Evolutionary conservation across 768 basidiomycete species (phyloP).

Genomic region (Chiua virens): DNA sequence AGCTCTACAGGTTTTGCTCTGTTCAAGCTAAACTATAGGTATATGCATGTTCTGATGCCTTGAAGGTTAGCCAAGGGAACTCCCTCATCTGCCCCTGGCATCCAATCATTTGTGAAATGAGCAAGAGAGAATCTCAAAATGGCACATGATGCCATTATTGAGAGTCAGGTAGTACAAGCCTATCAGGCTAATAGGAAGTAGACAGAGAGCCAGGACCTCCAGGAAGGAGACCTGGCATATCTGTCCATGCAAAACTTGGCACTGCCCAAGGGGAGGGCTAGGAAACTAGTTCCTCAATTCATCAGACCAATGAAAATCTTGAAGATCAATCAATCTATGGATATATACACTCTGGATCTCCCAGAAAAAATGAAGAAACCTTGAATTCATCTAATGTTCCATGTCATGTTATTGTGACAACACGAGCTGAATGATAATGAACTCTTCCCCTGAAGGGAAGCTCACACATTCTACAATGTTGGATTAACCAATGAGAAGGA

Average conservation of each 20-base stretch:
- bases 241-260: slow-evolving; percentile 38
- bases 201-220: slow-evolving; percentile 10
- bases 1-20: not conserved
- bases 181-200: slow-evolving; percentile 29
- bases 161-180: slow-evolving; percentile 28
- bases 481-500: no score
- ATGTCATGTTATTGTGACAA: no score
- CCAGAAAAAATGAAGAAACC: not conserved
- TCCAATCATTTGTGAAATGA: slow-evolving; percentile 24
- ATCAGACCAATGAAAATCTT: slow-evolving; percentile 34
- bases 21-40: not conserved
- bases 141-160: slow-evolving; percentile 41
- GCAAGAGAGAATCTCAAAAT: slow-evolving; percentile 22
- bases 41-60: not conserved
- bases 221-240: slow-evolving; percentile 31
- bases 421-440: no score
- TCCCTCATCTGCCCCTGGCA: slow-evolving; percentile 9
- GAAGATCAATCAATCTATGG: no score
- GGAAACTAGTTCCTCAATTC: slow-evolving; percentile 38
- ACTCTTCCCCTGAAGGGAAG: no score
- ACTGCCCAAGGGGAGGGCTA: slow-evolving; percentile 32
- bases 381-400: not conserved
- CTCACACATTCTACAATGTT: no score
- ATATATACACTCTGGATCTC: not conserved
- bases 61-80: not conserved